Percentiles rank a stretch among this genome's conserved stretches.
Evolutionary conservation across 768 basidiomycete genomes (phyloP).

Genomic region (Trichaptum fuscoviolaceum): DNA sequence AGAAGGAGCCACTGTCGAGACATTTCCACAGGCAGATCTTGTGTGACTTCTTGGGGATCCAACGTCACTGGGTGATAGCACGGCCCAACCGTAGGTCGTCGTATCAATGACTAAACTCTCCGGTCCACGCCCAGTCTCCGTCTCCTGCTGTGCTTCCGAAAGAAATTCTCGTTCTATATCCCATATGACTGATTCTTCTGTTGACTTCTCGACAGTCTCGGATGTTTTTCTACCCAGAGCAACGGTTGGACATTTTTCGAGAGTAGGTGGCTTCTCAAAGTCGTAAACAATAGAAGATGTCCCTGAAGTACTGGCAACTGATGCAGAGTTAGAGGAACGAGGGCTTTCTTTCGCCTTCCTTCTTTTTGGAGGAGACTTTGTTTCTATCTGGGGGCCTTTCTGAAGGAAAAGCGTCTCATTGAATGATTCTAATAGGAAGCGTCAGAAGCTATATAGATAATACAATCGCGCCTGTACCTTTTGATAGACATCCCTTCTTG

Average conservation of each 20-base stretch:
- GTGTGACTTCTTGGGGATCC: not conserved
- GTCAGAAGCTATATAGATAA: not conserved
- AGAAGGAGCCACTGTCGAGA: not conserved
- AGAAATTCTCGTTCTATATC: constrained; percentile 44
- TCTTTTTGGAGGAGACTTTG: not conserved
- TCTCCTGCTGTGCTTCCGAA: constrained; percentile 2
- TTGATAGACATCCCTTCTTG: not conserved
- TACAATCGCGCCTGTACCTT: not conserved
- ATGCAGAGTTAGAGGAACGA: constrained; percentile 42
- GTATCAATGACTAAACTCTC: not conserved
- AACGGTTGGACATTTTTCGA: not conserved
- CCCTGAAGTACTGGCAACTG: constrained; percentile 31
- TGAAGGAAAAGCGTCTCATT: not conserved
- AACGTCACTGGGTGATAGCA: not conserved
- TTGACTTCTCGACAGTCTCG: not conserved
- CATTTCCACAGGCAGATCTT: not conserved
- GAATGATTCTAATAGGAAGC: not conserved
- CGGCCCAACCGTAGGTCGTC: not conserved
- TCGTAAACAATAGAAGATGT: not conserved
- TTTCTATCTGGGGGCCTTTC: not conserved
- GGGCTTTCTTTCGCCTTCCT: not conserved
- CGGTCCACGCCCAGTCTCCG: not conserved
- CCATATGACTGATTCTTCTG: constrained; percentile 43
- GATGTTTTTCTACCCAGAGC: not conserved
- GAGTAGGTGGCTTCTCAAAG: not conserved